Percentiles rank a stretch among this genome's conserved stretches.
phyloP scores from a whole-genome alignment of 108 stramenopile genomes.

The Aurantiochytrium sp. region DNA sequence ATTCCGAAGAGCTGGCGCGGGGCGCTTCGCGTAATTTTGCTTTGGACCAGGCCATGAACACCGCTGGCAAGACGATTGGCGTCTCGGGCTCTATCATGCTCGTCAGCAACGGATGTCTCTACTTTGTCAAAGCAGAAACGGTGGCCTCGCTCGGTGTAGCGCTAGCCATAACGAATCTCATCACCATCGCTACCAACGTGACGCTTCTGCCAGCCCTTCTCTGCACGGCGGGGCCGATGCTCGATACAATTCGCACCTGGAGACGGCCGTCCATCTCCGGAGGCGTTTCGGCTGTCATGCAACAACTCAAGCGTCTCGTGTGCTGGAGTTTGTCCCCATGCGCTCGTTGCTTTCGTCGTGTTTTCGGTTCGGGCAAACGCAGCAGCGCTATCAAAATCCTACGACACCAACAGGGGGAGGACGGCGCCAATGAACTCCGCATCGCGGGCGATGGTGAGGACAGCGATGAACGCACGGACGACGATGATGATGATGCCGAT shows the following conservation, averaged over 20 bases:
- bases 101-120: constrained; percentile 10
- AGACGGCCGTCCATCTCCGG: background rate
- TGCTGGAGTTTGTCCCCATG: background rate
- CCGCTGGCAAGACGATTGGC: constrained; percentile 1
- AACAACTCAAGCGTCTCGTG: background rate
- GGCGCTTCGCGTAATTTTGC: background rate
- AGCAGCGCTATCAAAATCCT: background rate
- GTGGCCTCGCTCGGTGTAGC: background rate
- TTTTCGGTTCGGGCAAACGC: background rate
- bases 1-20: background rate
- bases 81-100: constrained; percentile 12
- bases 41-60: background rate
- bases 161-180: background rate
- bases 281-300: background rate
- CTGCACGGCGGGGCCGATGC: background rate
- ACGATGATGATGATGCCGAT: too few species aligned
- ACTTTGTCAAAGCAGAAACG: constrained; percentile 12
- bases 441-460: background rate
- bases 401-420: background rate
- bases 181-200: constrained; percentile 11
- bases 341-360: background rate
- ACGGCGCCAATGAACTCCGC: background rate
- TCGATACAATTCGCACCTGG: background rate
- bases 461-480: background rate
- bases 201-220: background rate